Percentiles rank a stretch among this genome's conserved stretches.
These are phyloP conservation scores for Linum tenue DNA, from an alignment of 345 rosid species.

Conservation along the genomic window DNA sequence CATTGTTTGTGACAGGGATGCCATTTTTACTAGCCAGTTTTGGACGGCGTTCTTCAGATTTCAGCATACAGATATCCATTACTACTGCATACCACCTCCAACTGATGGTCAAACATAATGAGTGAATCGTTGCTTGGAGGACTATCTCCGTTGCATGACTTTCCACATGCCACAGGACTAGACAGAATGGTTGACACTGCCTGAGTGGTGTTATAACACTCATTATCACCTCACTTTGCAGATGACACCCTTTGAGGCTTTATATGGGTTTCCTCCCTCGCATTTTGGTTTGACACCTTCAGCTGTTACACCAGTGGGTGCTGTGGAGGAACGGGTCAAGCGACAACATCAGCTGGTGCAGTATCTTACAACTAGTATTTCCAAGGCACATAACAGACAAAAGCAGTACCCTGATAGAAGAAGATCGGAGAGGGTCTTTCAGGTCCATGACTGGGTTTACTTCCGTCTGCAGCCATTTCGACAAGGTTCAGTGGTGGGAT, in stretches of 20 bases:
- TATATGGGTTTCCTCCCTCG: no score
- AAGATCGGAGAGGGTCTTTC: neutral
- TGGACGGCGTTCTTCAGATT: no score
- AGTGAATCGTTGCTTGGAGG: no score
- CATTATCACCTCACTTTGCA: neutral
- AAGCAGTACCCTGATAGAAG: no score
- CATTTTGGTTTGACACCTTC: neutral
- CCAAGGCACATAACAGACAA: neutral
- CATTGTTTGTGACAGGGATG: no score
- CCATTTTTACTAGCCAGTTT: no score
- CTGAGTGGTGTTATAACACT: neutral
- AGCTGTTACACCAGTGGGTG: neutral
- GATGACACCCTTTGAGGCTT: neutral
- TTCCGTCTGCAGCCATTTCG: neutral
- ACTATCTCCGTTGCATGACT: neutral
- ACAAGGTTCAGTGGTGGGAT: neutral
- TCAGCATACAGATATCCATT: neutral
- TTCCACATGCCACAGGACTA: neutral
- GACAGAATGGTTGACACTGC: neutral
- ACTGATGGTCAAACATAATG: neutral
- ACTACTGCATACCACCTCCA: neutral
- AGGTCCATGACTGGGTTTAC: no score
- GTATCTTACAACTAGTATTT: no score
- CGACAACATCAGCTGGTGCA: neutral
- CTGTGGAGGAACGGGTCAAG: neutral